Conservation (phyloP, 345 rosid genomes). For the Acer yangbiense region DNA sequence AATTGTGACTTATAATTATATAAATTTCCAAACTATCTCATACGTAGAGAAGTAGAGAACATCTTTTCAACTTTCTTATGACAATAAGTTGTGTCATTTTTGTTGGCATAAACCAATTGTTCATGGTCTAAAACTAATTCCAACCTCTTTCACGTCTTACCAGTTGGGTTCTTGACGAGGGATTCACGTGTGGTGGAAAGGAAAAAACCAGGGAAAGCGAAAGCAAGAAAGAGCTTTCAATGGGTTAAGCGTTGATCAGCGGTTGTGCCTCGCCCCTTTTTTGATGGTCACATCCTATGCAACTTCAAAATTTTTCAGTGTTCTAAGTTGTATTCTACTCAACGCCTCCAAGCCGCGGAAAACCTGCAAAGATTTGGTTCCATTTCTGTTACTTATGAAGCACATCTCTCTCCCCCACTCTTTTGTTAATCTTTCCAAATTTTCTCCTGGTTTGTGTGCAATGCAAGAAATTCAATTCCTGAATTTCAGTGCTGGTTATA, state of each 20-base stretch:
- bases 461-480: constrained; percentile 3
- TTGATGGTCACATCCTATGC: neutral
- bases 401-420: neutral
- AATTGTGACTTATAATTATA: neutral
- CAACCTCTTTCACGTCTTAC: neutral
- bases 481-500: constrained; percentile 3
- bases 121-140: neutral
- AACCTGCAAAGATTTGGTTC: neutral
- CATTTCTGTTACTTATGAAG: neutral
- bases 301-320: neutral
- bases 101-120: neutral
- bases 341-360: neutral
- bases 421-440: neutral
- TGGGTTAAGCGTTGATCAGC: constrained; percentile 91
- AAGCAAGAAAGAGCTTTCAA: constrained; percentile 98
- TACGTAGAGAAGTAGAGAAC: neutral
- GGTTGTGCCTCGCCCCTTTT: neutral
- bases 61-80: neutral
- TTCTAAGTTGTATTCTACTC: neutral
- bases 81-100: neutral
- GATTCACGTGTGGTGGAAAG: constrained; percentile 95
- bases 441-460: neutral
- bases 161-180: constrained; percentile 94
- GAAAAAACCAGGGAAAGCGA: constrained; percentile 96
- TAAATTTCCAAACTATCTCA: neutral